These are phyloP conservation scores for Pleurotus giganteus DNA, from an alignment of 768 basidiomycete species.

Conservation along the genomic window DNA sequence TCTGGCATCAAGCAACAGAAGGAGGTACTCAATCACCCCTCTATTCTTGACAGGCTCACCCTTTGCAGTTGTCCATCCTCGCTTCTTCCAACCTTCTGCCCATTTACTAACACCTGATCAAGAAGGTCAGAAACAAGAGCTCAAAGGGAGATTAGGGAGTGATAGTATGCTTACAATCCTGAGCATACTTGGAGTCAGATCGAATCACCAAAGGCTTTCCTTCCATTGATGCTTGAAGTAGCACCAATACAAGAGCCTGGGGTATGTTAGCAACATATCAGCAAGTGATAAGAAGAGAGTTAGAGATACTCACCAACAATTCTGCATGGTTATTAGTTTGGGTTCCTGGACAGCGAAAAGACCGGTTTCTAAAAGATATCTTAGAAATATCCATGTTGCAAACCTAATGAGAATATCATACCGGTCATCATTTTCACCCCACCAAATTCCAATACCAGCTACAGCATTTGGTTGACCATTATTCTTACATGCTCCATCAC, in stretches of 20 bases:
- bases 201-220: conserved; percentile 66
- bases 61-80: conserved; percentile 43
- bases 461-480: conserved; percentile 68
- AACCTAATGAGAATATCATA: conserved; percentile 19
- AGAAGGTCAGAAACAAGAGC: not conserved
- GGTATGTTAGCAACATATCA: not conserved
- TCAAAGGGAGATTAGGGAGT: not conserved
- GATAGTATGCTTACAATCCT: conserved; percentile 52
- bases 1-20: conserved; percentile 58
- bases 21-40: conserved; percentile 67
- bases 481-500: conserved; percentile 83
- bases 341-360: conserved; percentile 77
- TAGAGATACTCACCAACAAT: conserved; percentile 57
- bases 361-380: conserved; percentile 57
- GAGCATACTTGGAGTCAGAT: conserved; percentile 85
- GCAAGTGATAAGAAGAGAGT: not conserved
- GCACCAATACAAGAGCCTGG: conserved; percentile 80
- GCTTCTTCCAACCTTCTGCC: conserved; percentile 65
- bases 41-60: conserved; percentile 71
- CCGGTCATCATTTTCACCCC: conserved; percentile 70
- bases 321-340: conserved; percentile 92
- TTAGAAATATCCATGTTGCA: conserved; percentile 3
- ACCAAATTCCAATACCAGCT: conserved; percentile 91
- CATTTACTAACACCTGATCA: conserved; percentile 63
- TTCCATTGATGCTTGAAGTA: conserved; percentile 67